Percentiles rank a stretch among this genome's conserved stretches.
These are phyloP conservation scores for Solanum ossicruentum DNA, from an alignment of 257 asterid genomes.

Conservation along the genomic window DNA sequence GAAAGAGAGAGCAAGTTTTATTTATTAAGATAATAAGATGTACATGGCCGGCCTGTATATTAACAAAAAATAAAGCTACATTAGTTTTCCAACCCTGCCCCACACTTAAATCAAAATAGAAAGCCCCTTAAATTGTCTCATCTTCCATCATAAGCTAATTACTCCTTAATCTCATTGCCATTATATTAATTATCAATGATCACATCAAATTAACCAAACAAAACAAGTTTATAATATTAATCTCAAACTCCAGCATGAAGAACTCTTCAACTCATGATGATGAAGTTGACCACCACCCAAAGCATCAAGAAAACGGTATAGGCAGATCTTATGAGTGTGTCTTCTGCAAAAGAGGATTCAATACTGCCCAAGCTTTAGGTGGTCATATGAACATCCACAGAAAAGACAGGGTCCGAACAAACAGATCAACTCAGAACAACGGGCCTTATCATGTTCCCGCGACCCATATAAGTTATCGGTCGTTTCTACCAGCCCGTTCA, in stretches of 20 bases:
- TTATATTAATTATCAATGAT: background rate
- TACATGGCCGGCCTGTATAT: background rate
- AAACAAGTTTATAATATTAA: background rate
- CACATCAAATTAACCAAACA: background rate
- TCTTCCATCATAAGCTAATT: background rate
- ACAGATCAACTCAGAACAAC: conserved; percentile 6
- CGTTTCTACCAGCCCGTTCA: conserved; percentile 11
- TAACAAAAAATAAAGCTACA: background rate
- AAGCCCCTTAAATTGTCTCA: background rate
- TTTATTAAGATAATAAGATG: background rate
- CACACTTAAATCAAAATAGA: background rate
- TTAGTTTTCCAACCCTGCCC: background rate
- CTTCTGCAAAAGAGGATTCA: conserved; percentile 76
- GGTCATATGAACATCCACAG: conserved; percentile 88
- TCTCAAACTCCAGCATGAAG: background rate
- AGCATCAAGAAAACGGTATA: conserved; percentile 21
- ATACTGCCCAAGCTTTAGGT: conserved; percentile 79
- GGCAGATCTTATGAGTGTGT: conserved; percentile 71
- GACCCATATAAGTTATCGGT: conserved; percentile 1
- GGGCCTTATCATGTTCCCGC: background rate
- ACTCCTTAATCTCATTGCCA: background rate
- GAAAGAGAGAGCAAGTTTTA: no score
- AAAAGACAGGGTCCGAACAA: conserved; percentile 31
- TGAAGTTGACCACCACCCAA: background rate
- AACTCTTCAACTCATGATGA: conserved; percentile 4